Conservation (phyloP, 2,329 filamentous ascomycete species). For the Penicillium psychrosexuale region DNA sequence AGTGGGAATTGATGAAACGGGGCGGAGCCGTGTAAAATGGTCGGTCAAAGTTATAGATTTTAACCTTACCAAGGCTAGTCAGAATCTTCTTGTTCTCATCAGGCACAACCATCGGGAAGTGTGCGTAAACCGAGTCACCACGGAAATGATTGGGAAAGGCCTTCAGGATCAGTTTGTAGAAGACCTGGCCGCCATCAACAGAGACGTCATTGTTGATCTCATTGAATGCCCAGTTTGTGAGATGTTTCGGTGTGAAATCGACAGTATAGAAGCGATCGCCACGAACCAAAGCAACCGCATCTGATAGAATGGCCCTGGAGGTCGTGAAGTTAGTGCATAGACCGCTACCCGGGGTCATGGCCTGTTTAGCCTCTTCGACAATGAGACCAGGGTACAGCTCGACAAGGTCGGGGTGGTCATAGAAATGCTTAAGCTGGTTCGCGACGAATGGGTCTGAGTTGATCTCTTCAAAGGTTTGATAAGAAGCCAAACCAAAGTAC, state of each 20-base stretch:
- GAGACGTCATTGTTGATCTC: slow-evolving; percentile 43
- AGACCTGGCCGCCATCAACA: slow-evolving; percentile 50
- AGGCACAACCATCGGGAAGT: slow-evolving; percentile 50
- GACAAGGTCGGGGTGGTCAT: slow-evolving; percentile 52
- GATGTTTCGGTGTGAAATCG: slow-evolving; percentile 44
- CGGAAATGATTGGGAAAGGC: slow-evolving; percentile 51
- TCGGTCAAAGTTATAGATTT: slow-evolving; percentile 42
- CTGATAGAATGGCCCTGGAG: slow-evolving; percentile 45
- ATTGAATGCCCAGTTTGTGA: slow-evolving; percentile 48
- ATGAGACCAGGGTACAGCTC: slow-evolving; percentile 60
- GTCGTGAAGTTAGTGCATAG: slow-evolving; percentile 50
- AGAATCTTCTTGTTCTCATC: slow-evolving; percentile 47
- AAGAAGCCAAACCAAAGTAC: slow-evolving; percentile 51
- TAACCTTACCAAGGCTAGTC: slow-evolving; percentile 38
- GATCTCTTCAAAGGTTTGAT: slow-evolving; percentile 52
- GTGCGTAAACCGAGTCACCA: slow-evolving; percentile 49
- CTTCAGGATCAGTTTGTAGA: slow-evolving; percentile 53
- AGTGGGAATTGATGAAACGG: slow-evolving; percentile 45
- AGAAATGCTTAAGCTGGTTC: slow-evolving; percentile 45
- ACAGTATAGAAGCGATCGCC: slow-evolving; percentile 49
- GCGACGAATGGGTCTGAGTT: slow-evolving; percentile 51
- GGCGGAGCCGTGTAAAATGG: slow-evolving; percentile 35
- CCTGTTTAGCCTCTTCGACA: slow-evolving; percentile 54
- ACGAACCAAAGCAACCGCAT: slow-evolving; percentile 47
- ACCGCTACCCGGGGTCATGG: slow-evolving; percentile 49